A percentile compares a stretch with the other conserved stretches of the same genome.
phyloP scores from a whole-genome alignment of 2,329 filamentous ascomycete genomes.

The Pseudopithomyces maydicus region DNA sequence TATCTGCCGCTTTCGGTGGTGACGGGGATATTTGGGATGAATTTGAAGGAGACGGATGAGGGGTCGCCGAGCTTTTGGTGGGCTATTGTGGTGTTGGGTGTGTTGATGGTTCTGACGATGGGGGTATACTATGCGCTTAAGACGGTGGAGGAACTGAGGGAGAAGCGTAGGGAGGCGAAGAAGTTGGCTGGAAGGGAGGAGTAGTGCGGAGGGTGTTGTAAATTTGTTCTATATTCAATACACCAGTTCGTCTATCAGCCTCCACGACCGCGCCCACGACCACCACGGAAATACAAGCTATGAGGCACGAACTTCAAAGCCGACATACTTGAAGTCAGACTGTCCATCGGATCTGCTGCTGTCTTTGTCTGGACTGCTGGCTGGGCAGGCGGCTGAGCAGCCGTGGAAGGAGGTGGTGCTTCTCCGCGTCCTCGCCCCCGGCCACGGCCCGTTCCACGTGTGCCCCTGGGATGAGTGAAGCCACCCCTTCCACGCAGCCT shows the following conservation, averaged over 20 bases:
- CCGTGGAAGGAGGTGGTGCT: neutral
- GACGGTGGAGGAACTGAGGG: neutral
- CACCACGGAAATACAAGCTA: constrained; percentile 31
- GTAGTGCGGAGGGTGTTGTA: neutral
- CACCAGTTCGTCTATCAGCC: neutral
- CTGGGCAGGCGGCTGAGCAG: constrained; percentile 6
- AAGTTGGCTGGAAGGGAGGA: too few species aligned
- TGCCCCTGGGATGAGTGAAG: constrained; percentile 28
- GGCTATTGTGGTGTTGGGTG: neutral
- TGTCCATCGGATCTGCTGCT: constrained; percentile 63
- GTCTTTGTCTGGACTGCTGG: neutral
- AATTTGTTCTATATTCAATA: too few species aligned
- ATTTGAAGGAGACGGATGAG: constrained; percentile 3
- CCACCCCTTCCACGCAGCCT: constrained; percentile 38
- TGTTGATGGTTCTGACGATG: neutral
- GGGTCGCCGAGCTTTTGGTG: neutral
- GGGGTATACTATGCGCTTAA: neutral
- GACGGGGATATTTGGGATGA: constrained; percentile 8
- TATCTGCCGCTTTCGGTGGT: constrained; percentile 7
- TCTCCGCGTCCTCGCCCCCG: constrained; percentile 15
- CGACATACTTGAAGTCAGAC: constrained; percentile 69
- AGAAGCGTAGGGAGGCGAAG: neutral
- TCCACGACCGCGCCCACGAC: constrained; percentile 25
- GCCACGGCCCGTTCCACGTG: constrained; percentile 10
- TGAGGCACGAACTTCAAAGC: constrained; percentile 71